Base-by-base conservation (phyloP, 495 filamentous ascomycete genomes). In the Talaromyces wortmannii region DNA sequence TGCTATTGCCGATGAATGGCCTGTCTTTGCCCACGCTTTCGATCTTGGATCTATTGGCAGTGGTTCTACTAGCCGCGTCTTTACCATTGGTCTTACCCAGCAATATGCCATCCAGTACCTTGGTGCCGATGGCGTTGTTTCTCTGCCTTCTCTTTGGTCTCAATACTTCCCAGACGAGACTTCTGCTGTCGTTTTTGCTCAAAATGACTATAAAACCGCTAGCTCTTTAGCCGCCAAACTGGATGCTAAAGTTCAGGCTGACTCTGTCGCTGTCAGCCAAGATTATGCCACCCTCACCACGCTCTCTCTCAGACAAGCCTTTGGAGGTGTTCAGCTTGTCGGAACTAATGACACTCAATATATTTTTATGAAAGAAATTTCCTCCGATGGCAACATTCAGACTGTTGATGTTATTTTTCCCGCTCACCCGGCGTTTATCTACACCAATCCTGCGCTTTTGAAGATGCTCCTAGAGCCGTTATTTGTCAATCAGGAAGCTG, bases 381-480 rank as follows among this genome's bases (percentile, higher is more conserved):
- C 71, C 7, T 78, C 70, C 31, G 68, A 82, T 55, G 78, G 77
- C 7, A 78, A 81, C 51, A 61, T 78, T 49, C 80, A 80, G 52
- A 81, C 78, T 3, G 64, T 81, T 23, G 79, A 80, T 55, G 68
- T 81, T 13, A 77, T 80, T 33, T 77, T 73, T 62, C 75, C 75
- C 1, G 69, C 70, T 0, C 73, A 74, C 53, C 76, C 77, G 6
- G 68, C 78, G n/a, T 76, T 79, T 52, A 77, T 73, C 56, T 66
- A 76, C 31, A 57, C 78, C 53, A 67, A 74, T 45, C 75, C 77
- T 7, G 67, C 76, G 36, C 78, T 76, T 58, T 75, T 81, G 50
- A 72, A 73, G 5, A 57, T 78, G 5, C 54, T 80, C 33, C 58
- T 80, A 4, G 77, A 82, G 48, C 77, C 82, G 11, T 61, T 80